Evolutionary conservation across 1,284 basidiomycete genomes (phyloP).

Genomic region (Heterobasidion occidentale): DNA sequence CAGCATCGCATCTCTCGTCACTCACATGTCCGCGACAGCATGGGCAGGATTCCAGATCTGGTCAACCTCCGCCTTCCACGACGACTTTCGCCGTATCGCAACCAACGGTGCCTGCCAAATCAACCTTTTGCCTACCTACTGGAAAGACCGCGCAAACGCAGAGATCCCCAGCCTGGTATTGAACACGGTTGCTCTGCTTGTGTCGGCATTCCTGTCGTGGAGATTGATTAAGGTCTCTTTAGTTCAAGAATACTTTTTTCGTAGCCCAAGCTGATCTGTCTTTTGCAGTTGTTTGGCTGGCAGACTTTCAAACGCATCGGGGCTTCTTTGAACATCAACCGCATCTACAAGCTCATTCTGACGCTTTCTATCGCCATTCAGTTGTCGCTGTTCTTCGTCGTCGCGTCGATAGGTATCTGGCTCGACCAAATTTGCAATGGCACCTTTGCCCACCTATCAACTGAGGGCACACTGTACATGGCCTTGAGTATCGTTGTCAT

Average conservation of each 20-base stretch:
- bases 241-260: not conserved
- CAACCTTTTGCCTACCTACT: conserved; percentile 52
- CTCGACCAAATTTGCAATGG: conserved; percentile 69
- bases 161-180: conserved; percentile 61
- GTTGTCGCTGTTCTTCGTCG: conserved; percentile 70
- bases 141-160: conserved; percentile 43
- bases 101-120: conserved; percentile 56
- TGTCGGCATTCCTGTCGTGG: conserved; percentile 64
- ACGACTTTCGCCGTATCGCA: conserved; percentile 46
- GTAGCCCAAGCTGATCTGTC: not conserved
- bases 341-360: conserved; percentile 66
- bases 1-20: conserved; percentile 57
- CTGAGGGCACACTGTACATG: conserved; percentile 41
- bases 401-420: conserved; percentile 63
- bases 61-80: conserved; percentile 49
- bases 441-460: conserved; percentile 44
- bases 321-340: conserved; percentile 66
- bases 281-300: conserved; percentile 62
- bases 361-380: conserved; percentile 67
- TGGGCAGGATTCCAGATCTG: conserved; percentile 65
- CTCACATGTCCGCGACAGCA: conserved; percentile 60
- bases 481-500: conserved; percentile 48
- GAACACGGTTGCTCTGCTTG: conserved; percentile 50
- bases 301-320: conserved; percentile 81
- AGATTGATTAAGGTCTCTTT: conserved; percentile 57